Evolutionary conservation across 441 rosid species (phyloP).

Genomic region (Populus trichocarpa): DNA sequence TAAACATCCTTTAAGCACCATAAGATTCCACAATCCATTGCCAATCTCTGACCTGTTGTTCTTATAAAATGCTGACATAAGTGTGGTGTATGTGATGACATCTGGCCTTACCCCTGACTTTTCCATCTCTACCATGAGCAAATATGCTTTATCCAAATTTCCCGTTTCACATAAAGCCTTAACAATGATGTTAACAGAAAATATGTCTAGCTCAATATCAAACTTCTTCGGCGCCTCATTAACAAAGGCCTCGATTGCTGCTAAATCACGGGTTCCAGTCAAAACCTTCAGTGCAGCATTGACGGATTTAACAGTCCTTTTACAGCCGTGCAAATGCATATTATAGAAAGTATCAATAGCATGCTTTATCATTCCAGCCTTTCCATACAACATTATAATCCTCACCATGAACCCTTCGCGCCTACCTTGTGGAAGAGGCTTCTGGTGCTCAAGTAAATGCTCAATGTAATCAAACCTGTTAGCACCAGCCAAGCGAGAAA

Average conservation of each 20-base stretch:
- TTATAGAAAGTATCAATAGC: constrained; percentile 54
- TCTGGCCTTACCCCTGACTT: constrained; percentile 57
- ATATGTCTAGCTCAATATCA: constrained; percentile 40
- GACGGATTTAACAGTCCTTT: constrained; percentile 67
- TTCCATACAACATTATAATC: constrained; percentile 84
- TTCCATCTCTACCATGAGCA: constrained; percentile 53
- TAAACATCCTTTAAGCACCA: constrained; percentile 66
- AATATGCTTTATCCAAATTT: constrained; percentile 49
- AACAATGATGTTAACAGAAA: constrained; percentile 53
- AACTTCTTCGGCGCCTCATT: constrained; percentile 35
- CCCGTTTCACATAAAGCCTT: constrained; percentile 58
- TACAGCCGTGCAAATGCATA: constrained; percentile 66
- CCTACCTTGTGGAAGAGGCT: constrained; percentile 69
- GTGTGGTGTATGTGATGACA: constrained; percentile 66
- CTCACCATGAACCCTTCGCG: constrained; percentile 80
- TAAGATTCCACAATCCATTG: constrained; percentile 77
- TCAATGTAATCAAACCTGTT: constrained; percentile 61
- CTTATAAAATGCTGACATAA: constrained; percentile 63
- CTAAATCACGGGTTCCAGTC: constrained; percentile 40
- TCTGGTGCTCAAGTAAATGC: constrained; percentile 81
- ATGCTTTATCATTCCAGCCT: constrained; percentile 68
- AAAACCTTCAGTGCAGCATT: constrained; percentile 67
- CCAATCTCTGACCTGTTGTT: constrained; percentile 44
- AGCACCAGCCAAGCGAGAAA: constrained; percentile 69
- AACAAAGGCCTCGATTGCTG: constrained; percentile 46